A percentile compares a stretch with the other conserved stretches of the same genome.
These are phyloP conservation scores for Vitis hybrid DNA, from an alignment of 177 flowering plant species.

Conservation along the genomic window DNA sequence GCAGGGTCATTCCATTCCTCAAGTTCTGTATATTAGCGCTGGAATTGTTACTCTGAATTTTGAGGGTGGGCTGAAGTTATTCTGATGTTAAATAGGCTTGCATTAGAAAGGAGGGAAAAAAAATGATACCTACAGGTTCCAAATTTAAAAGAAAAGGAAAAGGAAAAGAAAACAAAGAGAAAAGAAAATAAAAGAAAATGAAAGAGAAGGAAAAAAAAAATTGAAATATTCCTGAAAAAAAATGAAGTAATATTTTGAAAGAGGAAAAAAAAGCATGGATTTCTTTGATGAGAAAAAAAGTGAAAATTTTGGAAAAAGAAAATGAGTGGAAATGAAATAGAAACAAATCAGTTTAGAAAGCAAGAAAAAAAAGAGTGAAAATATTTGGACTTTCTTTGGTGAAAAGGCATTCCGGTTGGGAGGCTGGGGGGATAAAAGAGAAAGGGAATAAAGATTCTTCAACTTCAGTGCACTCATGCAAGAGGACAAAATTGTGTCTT, in stretches of 20 bases:
- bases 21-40: constrained; percentile 26
- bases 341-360: background rate
- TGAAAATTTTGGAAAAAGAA: constrained; percentile 6
- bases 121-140: constrained; percentile 7
- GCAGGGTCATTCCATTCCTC: constrained; percentile 43
- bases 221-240: constrained; percentile 18
- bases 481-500: constrained; percentile 2
- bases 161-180: constrained; percentile 6
- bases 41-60: constrained; percentile 26
- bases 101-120: background rate
- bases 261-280: constrained; percentile 4
- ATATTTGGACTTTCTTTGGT: background rate
- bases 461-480: constrained; percentile 6
- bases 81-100: constrained; percentile 15
- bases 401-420: background rate
- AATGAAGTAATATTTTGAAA: constrained; percentile 10
- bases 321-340: background rate
- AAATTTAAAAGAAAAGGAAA: constrained; percentile 8
- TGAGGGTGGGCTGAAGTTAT: constrained; percentile 18
- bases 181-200: constrained; percentile 4
- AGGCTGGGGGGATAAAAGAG: constrained; percentile 4
- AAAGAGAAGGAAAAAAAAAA: constrained; percentile 4
- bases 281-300: background rate
- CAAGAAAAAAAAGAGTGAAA: background rate
- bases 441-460: constrained; percentile 4